Percentiles rank a stretch among this genome's conserved stretches.
phyloP scores from a whole-genome alignment of 2,329 filamentous ascomycete genomes.

The Trichophyton schoenleinii region DNA sequence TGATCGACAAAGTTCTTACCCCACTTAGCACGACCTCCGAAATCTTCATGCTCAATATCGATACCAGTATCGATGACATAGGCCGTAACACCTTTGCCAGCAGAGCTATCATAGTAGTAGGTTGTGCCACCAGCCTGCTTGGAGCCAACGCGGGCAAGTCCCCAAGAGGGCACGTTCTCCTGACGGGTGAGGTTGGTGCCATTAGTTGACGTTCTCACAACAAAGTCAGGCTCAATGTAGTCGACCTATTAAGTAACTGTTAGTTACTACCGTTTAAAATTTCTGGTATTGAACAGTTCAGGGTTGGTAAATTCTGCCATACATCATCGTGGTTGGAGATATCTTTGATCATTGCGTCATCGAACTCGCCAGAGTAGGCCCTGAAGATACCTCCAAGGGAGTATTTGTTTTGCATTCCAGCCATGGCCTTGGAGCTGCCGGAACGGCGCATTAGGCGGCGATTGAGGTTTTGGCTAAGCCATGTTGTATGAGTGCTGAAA shows the following conservation, averaged over 20 bases:
- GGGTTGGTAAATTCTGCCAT: not conserved
- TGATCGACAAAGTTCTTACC: constrained; percentile 23
- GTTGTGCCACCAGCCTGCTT: constrained; percentile 14
- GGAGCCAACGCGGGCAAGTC: constrained; percentile 26
- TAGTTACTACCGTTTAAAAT: constrained; percentile 12
- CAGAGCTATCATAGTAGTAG: constrained; percentile 27
- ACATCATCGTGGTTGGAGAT: constrained; percentile 7
- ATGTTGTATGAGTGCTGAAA: constrained; percentile 5
- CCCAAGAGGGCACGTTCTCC: constrained; percentile 21
- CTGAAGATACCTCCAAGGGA: constrained; percentile 1
- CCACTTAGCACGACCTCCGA: constrained; percentile 25
- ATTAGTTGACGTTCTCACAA: not conserved
- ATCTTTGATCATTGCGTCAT: constrained; percentile 7
- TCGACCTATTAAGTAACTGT: constrained; percentile 9
- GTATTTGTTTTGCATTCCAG: constrained; percentile 7
- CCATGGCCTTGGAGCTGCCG: not conserved
- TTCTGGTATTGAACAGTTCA: constrained; percentile 5
- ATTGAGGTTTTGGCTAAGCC: constrained; percentile 2
- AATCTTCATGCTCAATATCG: constrained; percentile 23
- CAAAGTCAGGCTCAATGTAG: constrained; percentile 12
- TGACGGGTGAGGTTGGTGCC: constrained; percentile 13
- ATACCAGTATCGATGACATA: constrained; percentile 32
- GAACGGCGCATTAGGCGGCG: constrained; percentile 1
- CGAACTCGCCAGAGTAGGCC: constrained; percentile 8
- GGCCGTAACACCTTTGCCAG: constrained; percentile 25